Conservation (phyloP, 768 basidiomycete genomes). For the Pseudohyphozyma bogoriensis region DNA sequence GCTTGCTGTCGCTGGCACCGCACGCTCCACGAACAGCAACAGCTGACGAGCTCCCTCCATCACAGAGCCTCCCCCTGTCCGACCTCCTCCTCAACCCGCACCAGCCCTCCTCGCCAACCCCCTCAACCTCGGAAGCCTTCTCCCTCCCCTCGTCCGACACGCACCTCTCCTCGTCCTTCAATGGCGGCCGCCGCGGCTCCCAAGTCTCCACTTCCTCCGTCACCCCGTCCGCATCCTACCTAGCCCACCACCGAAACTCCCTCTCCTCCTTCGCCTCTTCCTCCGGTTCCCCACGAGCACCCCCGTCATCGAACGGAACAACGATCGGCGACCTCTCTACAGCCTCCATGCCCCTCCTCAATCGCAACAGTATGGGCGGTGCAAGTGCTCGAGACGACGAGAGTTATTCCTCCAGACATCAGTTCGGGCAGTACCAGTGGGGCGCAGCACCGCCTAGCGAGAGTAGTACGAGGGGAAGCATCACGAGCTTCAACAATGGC, state of each 20-base stretch:
- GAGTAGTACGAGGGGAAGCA: too few species aligned
- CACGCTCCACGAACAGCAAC: too few species aligned
- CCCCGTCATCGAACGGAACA: constrained; percentile 14
- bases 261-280: not conserved
- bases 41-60: too few species aligned
- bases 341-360: constrained; percentile 14
- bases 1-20: too few species aligned
- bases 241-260: not conserved
- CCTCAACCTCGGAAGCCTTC: too few species aligned
- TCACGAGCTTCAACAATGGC: too few species aligned
- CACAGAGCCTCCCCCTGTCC: not conserved
- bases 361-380: not conserved
- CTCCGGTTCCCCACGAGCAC: constrained; percentile 5
- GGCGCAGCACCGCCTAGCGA: not conserved
- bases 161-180: not conserved
- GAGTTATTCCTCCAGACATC: not conserved
- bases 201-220: constrained; percentile 13
- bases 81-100: not conserved
- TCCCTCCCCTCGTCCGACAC: not conserved
- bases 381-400: constrained; percentile 3
- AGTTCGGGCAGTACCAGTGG: not conserved
- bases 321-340: constrained; percentile 16
- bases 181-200: constrained; percentile 2
- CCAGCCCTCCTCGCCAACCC: too few species aligned
- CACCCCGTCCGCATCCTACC: constrained; percentile 7